Base-by-base conservation (phyloP, 805 yeast species). In the Candida germanica region DNA sequence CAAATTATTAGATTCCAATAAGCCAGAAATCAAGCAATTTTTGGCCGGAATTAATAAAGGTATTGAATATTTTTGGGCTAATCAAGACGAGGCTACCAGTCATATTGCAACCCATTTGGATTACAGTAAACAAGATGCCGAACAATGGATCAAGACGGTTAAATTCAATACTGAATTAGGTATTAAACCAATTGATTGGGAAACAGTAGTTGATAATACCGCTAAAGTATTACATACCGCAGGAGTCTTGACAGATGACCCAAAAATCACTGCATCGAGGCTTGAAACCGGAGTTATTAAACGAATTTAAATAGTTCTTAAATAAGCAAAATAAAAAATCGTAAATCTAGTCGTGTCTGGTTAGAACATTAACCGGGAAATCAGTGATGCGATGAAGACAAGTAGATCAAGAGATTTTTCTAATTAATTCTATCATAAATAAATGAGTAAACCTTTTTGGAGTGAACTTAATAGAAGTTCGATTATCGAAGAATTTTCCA, bases 61-160 rank as follows among this genome's bases (percentile, higher is more conserved):
- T 11, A 71, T 88, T 36, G 64, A 54, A 2, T 79, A 85, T 58
- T 88, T 84, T 66, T 62, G 71, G 25, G 51, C 47, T 0, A 65
- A 88, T 53, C 62, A 64, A 15, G 82, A 80, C 1, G 87, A 83
- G 53, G 82, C 89, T 0, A 69, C 82, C 6, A 65, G 71, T 28
- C 79, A 73, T 53, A 88, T 89, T 38, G 64, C 75, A 18, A 61
- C 69, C 3, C 75, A 84, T 47, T 69, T 89, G 44, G 95, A 86
- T 58, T 88, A 88, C 62, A 60, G 85, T 0, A 69, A 71, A 35
- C 84, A 73, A 31, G 96, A 88, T 57, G 94, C 95, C 6, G 59
- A 66, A 16, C 83, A 76, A 42, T 88, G 97, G 97, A 66, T 83
- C 42, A 71, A 80, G 46, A 84, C 94, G 0, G 96, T 88, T 6